Evolutionary conservation across 257 asterid species (phyloP).

Genomic region (Gentiana dahurica): DNA sequence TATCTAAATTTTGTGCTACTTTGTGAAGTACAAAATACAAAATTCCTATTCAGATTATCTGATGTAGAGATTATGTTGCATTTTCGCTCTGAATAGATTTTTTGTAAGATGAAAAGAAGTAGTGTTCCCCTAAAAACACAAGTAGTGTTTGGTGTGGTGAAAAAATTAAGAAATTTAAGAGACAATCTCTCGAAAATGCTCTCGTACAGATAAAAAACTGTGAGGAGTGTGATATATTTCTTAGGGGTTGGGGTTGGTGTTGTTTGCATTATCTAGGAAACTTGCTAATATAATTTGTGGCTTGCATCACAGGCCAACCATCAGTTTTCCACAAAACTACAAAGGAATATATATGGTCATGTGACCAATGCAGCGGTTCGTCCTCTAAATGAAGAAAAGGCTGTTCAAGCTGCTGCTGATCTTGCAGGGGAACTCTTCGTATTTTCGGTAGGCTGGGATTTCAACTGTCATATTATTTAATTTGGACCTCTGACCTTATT

Average conservation of each 20-base stretch:
- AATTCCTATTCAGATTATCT: too few species aligned
- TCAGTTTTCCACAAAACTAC: conserved; percentile 58
- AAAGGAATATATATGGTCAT: conserved; percentile 74
- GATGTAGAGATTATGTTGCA: too few species aligned
- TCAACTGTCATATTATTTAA: not conserved
- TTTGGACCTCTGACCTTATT: not conserved
- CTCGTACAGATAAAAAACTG: too few species aligned
- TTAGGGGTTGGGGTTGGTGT: not conserved
- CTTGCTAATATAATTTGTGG: conserved; percentile 3
- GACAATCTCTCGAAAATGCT: too few species aligned
- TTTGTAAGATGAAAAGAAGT: too few species aligned
- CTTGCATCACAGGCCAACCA: conserved; percentile 65
- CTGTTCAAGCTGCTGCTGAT: conserved; percentile 90
- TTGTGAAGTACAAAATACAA: too few species aligned
- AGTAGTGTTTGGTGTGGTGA: too few species aligned
- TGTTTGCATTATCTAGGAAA: not conserved
- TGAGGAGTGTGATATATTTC: not conserved
- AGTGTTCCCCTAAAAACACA: too few species aligned
- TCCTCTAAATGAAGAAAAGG: conserved; percentile 82
- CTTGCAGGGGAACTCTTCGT: conserved; percentile 74
- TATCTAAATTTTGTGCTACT: too few species aligned
- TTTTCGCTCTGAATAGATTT: too few species aligned
- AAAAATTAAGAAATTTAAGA: too few species aligned
- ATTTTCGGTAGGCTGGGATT: conserved; percentile 39
- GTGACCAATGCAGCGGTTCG: conserved; percentile 71